Percentiles rank a stretch among this genome's conserved stretches.
phyloP scores from a whole-genome alignment of 2,329 filamentous ascomycete species.

The Albifimbria verrucaria region DNA sequence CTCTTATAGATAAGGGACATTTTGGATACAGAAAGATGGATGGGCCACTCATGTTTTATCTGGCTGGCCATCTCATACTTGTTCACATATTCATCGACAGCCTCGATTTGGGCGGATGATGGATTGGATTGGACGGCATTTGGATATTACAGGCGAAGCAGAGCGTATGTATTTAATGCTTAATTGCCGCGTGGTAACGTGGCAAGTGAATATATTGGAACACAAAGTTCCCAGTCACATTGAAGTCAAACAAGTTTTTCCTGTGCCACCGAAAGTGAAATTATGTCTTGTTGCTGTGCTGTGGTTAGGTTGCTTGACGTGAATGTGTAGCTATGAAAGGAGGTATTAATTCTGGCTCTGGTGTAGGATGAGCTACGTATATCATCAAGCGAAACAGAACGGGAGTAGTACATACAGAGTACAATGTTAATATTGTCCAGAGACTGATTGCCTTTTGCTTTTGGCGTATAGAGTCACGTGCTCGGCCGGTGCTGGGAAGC shows the following conservation, averaged over 20 bases:
- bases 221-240: no score
- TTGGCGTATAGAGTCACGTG: no score
- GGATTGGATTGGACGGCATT: background rate
- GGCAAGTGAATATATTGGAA: no score
- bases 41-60: background rate
- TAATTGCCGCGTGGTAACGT: background rate
- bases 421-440: no score
- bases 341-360: no score
- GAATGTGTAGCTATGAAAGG: no score
- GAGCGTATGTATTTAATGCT: background rate
- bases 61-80: background rate
- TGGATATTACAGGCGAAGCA: background rate
- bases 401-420: no score
- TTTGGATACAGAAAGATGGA: background rate
- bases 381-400: background rate
- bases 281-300: no score
- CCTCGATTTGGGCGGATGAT: background rate
- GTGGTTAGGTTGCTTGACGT: no score
- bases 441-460: no score
- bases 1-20: background rate
- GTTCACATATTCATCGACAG: background rate
- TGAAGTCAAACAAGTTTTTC: no score
- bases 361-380: background rate
- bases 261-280: no score
- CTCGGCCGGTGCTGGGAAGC: slow-evolving; percentile 7